phyloP scores from a whole-genome alignment of 2,329 filamentous ascomycete species.

The Purpureocillium takamizusanense region DNA sequence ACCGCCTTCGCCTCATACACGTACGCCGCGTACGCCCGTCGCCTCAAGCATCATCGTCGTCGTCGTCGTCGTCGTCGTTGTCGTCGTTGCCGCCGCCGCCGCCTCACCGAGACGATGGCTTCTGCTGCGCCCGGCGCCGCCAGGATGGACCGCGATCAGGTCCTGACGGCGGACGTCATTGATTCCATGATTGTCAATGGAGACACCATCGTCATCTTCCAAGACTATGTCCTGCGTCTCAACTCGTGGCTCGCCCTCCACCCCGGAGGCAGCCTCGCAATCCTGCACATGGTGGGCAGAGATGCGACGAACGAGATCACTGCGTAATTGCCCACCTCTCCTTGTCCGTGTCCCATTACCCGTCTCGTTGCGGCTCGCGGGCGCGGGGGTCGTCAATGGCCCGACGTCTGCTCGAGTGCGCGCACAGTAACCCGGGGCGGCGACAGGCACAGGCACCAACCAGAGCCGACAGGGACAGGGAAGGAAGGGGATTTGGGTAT shows the following conservation, averaged over 20 bases:
- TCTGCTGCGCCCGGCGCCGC: neutral
- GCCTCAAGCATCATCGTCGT: too few relatives aligned
- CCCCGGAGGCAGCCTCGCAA: constrained; percentile 49
- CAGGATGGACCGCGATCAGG: constrained; percentile 29
- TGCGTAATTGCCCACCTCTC: constrained; percentile 11
- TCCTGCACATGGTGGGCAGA: constrained; percentile 41
- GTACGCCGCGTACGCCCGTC: too few relatives aligned
- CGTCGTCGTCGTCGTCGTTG: neutral
- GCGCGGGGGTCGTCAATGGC: too few relatives aligned
- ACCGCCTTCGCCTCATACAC: too few relatives aligned
- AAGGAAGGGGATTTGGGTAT: neutral
- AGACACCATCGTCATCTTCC: constrained; percentile 45
- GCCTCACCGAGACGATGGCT: neutral
- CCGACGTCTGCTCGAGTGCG: too few relatives aligned
- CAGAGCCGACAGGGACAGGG: neutral
- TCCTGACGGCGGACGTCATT: constrained; percentile 36
- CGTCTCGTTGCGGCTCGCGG: neutral
- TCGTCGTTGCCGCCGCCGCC: neutral
- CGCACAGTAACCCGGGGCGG: too few relatives aligned
- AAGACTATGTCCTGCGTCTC: constrained; percentile 44
- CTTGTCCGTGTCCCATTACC: neutral
- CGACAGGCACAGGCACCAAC: too few relatives aligned
- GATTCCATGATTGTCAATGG: constrained; percentile 45
- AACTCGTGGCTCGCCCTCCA: constrained; percentile 50
- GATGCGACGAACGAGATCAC: constrained; percentile 27